Conservation (phyloP, 257 asterid genomes). For the Nicotiana benthamiana region DNA sequence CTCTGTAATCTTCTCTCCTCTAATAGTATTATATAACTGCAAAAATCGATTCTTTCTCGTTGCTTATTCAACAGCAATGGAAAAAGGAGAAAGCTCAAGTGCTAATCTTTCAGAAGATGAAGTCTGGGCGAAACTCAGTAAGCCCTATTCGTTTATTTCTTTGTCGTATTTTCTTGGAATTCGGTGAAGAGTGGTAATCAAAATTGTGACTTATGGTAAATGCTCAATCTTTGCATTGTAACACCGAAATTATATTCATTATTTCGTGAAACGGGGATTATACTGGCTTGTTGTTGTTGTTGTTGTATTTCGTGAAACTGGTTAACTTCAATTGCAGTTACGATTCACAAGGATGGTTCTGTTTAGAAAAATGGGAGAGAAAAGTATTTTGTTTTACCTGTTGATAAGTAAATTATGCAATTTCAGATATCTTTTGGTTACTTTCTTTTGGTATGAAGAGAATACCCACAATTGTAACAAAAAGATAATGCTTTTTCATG, state of each 20-base stretch:
- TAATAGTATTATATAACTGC: neutral
- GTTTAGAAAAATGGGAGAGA: neutral
- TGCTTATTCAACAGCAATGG: constrained; percentile 28
- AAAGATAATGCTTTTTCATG: neutral
- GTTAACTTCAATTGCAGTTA: neutral
- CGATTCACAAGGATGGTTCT: neutral
- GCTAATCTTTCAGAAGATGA: constrained; percentile 28
- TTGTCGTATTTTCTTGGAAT: neutral
- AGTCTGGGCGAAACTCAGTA: constrained; percentile 86
- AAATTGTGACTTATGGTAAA: neutral
- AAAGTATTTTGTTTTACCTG: neutral
- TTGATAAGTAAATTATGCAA: neutral
- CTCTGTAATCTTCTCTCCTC: constrained; percentile 2
- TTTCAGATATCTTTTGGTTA: neutral
- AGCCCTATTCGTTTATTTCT: neutral
- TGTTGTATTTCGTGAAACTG: neutral
- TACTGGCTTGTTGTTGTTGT: too few species aligned
- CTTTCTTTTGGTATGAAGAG: neutral
- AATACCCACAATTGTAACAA: neutral
- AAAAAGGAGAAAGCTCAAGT: constrained; percentile 55
- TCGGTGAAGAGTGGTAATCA: neutral
- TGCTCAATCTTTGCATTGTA: neutral
- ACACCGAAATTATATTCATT: neutral
- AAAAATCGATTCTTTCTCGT: neutral
- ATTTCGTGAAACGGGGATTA: neutral